Evolutionary conservation across 768 basidiomycete genomes (phyloP), one percentile per base, ranked within the genome.

Genomic region (Panus rudis): DNA sequence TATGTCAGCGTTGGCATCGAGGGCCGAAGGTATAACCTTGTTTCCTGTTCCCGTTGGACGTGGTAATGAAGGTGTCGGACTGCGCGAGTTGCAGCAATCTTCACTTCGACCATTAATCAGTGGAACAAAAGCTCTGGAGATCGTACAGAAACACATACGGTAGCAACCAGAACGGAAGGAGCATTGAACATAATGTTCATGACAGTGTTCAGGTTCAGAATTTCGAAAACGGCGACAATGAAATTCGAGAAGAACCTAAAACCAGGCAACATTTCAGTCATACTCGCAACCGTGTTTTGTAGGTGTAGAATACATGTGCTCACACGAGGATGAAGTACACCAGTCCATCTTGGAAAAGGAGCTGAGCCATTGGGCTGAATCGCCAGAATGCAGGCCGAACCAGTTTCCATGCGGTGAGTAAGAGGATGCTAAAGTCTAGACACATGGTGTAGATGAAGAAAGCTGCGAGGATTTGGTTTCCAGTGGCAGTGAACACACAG

Each of bases 371-470:
- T 25, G 69, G 73, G 25, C 68, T 68, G 17, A 78, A 77, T 25
- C 75, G 73, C 37, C 60, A 67, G 17, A 66, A 52, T 22, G 25
- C 37, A 7, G 62, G 61, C 50, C 69, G 66, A 6, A 73, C 53
- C 16, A 86, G 71, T 51, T 85, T 86, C 61, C 65, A 75, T 7
- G 70, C 76, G 22, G 79, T 82, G 38, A 85, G 64, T 37, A 62
- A 64, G 24, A 86, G 60, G 37, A 86, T 80, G 11, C 65, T 56
- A 47, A 86, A 69, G 61, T 86, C 84, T 53, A 84, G 83, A 16
- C 63, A 61, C 84, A 86, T 86, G 37, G 79, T 73, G 54, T 85
- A 85, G 50, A 85, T 81, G 61, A 83, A 86, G 5, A 75, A 75
- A 19, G 70, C 68, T 3, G 81, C 79, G 38, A 87, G 74, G 32